Base-by-base conservation (phyloP, 148 eudicot species). In the Vaccinium darrowii region DNA sequence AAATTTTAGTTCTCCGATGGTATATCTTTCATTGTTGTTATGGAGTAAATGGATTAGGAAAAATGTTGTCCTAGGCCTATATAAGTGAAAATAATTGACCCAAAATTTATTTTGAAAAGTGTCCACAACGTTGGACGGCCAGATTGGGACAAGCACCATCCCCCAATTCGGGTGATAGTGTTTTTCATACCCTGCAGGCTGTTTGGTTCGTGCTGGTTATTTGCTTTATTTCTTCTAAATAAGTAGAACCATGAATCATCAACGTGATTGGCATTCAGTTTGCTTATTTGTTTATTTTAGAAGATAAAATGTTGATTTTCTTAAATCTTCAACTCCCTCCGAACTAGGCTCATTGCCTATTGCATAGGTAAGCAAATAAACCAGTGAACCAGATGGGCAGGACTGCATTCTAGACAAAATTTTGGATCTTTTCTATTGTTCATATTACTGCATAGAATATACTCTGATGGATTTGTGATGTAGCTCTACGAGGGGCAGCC, bases 401-500 rank as follows among this genome's bases (percentile, higher is more conserved):
- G 0, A 53, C 56, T 53, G 56, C 56, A 8, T 53, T 53, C 56
- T 11, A 8, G 56, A 53, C 56, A 52, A 52, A 0, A 0, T 9
- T 53, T 53, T 9, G 13, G 56, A 53, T 53, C 0, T 2, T 53
- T 53, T 53, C 14, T 53, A 11, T 10, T 53, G 73, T 25, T 25
- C 36, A 25, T 67, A 1, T 25, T 1, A 23, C 73, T 67, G 16
- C 18, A 67, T 3, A 27, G 18, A 27, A 0, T 9, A 27, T 67
- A 67, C 16, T 67, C 39, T 67, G 73, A 67, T 67, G 73, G 73
- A 27, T 5, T 69, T 15, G 60, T 69, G 19, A 27, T 89, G 86
- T 85, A 97, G 99, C 99, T 27, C 77, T 96, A 78, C 95, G 99
- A 43, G 98, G 99, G 57, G 99, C 92, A 3, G 96, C 96, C 5